Conservation (phyloP, 768 basidiomycete genomes). For the Boletus coccyginus region DNA sequence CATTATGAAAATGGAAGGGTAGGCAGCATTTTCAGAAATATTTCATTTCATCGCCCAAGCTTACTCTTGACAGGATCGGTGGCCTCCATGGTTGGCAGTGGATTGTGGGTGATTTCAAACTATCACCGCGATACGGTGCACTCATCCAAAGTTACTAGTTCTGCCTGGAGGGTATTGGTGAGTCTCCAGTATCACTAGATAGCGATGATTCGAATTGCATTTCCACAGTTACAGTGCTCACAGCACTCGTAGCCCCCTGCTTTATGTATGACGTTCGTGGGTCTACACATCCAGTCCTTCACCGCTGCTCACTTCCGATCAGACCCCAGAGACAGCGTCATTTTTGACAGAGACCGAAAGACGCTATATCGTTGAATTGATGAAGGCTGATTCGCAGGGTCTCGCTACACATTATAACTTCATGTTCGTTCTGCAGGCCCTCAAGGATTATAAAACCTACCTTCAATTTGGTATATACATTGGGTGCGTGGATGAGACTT, state of each 20-base stretch:
- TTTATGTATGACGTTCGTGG: conserved; percentile 49
- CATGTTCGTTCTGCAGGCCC: conserved; percentile 47
- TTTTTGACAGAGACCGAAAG: conserved; percentile 39
- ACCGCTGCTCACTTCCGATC: neutral
- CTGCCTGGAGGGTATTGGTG: conserved; percentile 28
- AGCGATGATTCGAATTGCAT: neutral
- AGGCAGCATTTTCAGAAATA: conserved; percentile 13
- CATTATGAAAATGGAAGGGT: conserved; percentile 35
- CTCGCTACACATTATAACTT: conserved; percentile 43
- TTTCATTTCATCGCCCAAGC: neutral
- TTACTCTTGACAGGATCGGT: conserved; percentile 19
- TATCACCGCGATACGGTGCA: neutral
- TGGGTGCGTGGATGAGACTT: conserved; percentile 27
- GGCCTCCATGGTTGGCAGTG: conserved; percentile 38
- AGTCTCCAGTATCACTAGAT: neutral
- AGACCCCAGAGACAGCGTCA: conserved; percentile 13
- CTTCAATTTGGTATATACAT: conserved; percentile 35
- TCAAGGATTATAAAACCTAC: conserved; percentile 42
- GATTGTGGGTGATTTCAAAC: conserved; percentile 30
- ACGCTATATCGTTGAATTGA: conserved; percentile 35
- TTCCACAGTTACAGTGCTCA: conserved; percentile 7
- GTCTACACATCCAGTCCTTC: neutral
- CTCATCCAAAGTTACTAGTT: conserved; percentile 23
- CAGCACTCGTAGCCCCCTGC: conserved; percentile 35
- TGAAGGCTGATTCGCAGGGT: conserved; percentile 42